Conservation (phyloP, 1,284 basidiomycete species). For the Coniferiporia sulphurascens region DNA sequence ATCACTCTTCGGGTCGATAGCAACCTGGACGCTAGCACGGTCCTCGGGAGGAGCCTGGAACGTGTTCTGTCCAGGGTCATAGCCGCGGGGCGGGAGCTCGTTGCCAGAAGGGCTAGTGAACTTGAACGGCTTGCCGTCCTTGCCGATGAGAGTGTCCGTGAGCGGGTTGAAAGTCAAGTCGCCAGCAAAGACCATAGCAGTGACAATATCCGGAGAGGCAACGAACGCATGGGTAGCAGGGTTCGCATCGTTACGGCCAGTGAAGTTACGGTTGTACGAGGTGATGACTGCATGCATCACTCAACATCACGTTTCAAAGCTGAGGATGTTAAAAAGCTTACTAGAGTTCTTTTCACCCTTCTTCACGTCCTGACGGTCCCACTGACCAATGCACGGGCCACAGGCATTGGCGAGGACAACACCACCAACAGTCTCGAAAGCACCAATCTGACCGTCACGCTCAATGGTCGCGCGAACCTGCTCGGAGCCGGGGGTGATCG, state of each 20-base stretch:
- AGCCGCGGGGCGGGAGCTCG: conserved; percentile 92
- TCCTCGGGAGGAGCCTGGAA: conserved; percentile 94
- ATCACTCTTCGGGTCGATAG: conserved; percentile 85
- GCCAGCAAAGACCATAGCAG: conserved; percentile 95
- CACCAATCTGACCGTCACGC: conserved; percentile 90
- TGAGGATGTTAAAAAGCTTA: conserved; percentile 33
- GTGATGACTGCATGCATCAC: conserved; percentile 69
- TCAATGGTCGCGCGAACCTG: conserved; percentile 97
- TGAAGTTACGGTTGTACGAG: conserved; percentile 99
- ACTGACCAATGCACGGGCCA: conserved; percentile 98
- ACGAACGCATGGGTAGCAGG: conserved; percentile 99
- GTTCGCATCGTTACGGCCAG: conserved; percentile 99
- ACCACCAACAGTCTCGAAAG: conserved; percentile 86
- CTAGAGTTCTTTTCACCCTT: conserved; percentile 97
- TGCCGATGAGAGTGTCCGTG: conserved; percentile 83
- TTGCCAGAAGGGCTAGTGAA: conserved; percentile 87
- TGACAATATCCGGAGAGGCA: conserved; percentile 96
- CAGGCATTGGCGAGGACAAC: conserved; percentile 97
- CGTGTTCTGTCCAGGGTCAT: conserved; percentile 95
- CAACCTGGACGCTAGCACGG: conserved; percentile 80
- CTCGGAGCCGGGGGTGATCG: conserved; percentile 97
- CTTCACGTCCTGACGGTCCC: conserved; percentile 95
- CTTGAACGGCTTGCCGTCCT: conserved; percentile 97
- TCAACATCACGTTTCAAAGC: conserved; percentile 10
- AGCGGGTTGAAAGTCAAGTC: conserved; percentile 95